A percentile compares a stretch with the other conserved stretches of the same genome.
Evolutionary conservation across 2,329 filamentous ascomycete genomes (phyloP).

Genomic region (Paraphaeosphaeria minitans): DNA sequence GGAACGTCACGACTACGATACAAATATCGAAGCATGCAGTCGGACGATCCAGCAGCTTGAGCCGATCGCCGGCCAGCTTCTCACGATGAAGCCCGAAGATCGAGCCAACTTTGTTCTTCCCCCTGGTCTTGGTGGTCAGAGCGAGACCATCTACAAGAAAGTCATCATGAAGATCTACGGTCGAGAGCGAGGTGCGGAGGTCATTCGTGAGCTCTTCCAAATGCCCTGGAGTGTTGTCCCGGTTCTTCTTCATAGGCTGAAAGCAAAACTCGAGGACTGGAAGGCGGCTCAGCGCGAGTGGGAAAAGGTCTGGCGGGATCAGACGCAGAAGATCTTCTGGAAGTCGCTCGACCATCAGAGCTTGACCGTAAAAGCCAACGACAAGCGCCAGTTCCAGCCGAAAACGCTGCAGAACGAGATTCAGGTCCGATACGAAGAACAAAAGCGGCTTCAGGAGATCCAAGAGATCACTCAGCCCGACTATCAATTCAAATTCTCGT

Average conservation of each 20-base stretch:
- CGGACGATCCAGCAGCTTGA: constrained; percentile 96
- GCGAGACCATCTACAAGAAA: constrained; percentile 94
- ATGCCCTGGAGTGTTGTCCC: constrained; percentile 87
- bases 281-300: constrained; percentile 95
- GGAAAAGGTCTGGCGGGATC: constrained; percentile 98
- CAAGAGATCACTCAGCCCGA: constrained; percentile 64
- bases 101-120: constrained; percentile 78
- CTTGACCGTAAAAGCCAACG: constrained; percentile 81
- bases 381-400: constrained; percentile 88
- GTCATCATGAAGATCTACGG: constrained; percentile 98
- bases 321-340: constrained; percentile 93
- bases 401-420: constrained; percentile 91
- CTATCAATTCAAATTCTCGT: constrained; percentile 77
- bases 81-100: constrained; percentile 75
- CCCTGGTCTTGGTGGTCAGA: constrained; percentile 84
- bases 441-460: constrained; percentile 72
- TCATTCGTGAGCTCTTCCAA: constrained; percentile 84
- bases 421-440: constrained; percentile 90
- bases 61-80: constrained; percentile 88
- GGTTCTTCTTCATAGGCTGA: constrained; percentile 83
- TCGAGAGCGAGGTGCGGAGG: constrained; percentile 77
- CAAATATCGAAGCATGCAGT: constrained; percentile 93
- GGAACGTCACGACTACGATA: constrained; percentile 97
- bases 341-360: constrained; percentile 97
- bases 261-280: constrained; percentile 98